Evolutionary conservation across 306 rosid species (phyloP), one percentile per base, ranked within the genome.

Genomic region (Rosa chinensis): DNA sequence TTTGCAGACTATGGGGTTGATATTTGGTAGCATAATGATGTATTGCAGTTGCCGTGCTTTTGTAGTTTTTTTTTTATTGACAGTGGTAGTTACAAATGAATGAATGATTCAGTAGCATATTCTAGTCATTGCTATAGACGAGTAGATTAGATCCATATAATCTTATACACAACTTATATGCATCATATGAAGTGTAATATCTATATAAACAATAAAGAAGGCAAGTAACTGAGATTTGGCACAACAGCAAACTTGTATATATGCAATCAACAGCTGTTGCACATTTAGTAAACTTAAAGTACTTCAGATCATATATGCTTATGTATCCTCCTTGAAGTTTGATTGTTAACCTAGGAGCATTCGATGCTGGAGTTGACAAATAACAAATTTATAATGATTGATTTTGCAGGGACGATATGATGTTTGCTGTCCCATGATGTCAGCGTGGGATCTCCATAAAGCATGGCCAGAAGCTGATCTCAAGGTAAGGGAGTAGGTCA

Each of bases 401-500:
- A 66, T 52, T 58, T 76, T 85, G 78, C 84, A 94, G 97, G 99
- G 99, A 86, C 88, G 99, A 82, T 94, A 94, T 78, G 97, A 94
- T 84, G 76, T 91, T 28, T 91, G 97, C 86, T 94, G 99, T 75
- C 99, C 99, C 55, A 89, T 94, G 89, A 91, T 94, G 94, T 94
- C 97, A 17, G 98, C 99, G 66, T 94, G 99, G 99, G 99, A 94
- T 89, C 97, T 94, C 77, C 99, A 94, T 89, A 94, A 91, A 85
- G 94, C 86, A 64, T 94, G 99, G 97, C 97, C 99, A 58, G 99
- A 94, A 85, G 97, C 99, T 71, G 95, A 92, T 61, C 79, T 94
- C 32, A 87, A 82, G 93, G 97, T 94, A 78, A 75, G 72, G 66
- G 23, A 73, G 40, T 21, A 71, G 71, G 35, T 78, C 68, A 67